Base-by-base conservation (phyloP, 352 stramenopile species). In the Phytophthora pluvialis region DNA sequence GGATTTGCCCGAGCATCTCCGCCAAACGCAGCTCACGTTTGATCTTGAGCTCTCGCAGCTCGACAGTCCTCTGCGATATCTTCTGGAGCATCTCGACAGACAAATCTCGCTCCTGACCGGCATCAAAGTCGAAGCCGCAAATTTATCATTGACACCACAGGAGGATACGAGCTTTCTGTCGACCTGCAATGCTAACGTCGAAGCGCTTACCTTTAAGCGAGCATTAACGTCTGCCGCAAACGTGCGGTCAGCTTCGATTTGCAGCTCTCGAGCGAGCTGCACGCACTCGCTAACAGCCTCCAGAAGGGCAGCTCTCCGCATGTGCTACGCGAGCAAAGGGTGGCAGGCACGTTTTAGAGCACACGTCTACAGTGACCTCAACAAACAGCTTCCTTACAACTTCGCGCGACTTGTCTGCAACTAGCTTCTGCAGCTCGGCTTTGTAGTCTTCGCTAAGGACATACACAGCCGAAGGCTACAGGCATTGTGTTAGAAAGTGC, bases 1-100 rank as follows among this genome's bases (percentile, higher is more conserved):
- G 54, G 15, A 82, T 82, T 42, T 80, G 56, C 9, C 58, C 67
- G 5, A 74, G 39, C 64, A 71, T 73, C 21, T 77, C 64, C 15
- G 64, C 59, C 32, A 77, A 31, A 35, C 51, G 52, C 18, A 49
- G 25, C 18, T 81, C 59, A 6, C 60, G 38, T 44, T 72, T 67
- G 10, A 60, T 21, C 53, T 77, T 72, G 15, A 72, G 9, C 16
- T 75, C 61, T 43, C 72, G 71, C 21, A 84, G 60, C 52, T 84
- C 67, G 25, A 62, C 45, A 56, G 70, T 67, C 35, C 78, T 64
- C 16, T 59, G 51, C 2, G 75, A 77, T 5, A 81, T 73, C 31
- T 75, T 70, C 42, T 73, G 36, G 3, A 79, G 46, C 45, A 75
- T 73, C 16, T 81, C 57, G 8, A 72, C 32, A 1, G 72, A 78